Evolutionary conservation across 768 basidiomycete species (phyloP), one percentile per base, ranked within the genome.

Genomic region (Albatrellus ellisii): DNA sequence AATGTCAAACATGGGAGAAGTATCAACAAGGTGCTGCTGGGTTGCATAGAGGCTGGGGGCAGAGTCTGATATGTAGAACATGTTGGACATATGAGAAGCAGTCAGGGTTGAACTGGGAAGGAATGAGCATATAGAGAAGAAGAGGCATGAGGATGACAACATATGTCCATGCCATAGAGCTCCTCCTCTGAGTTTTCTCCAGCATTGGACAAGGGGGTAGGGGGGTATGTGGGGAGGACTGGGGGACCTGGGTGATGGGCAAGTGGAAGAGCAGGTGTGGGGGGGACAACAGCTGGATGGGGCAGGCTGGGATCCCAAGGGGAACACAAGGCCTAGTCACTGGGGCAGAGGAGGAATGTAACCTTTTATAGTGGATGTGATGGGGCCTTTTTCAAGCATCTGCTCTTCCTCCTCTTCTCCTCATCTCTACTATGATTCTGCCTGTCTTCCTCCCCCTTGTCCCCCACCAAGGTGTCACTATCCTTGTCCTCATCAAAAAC

Each of bases 71-170:
- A 94, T 94, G 63, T 99, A 98, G 68, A 99, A 99, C 39, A 72
- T 63, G 48, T 91, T 81, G 28, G 86, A 98, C 89, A 59, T 79
- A 98, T 62, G 80, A 72, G 63, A 99, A 95, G 61, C 92, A 97
- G 33, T 89, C 82, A 41, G 94, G 90, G 65, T 99, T 95, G 58
- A 97, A 99, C 94, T 98, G 33, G 33, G 37, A 4, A 26, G 33
- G 43, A 35, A 21, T 39, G 46, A 39, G 41, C 36, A 44, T 34
- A 32, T 42, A 44, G 46, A 27, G 28, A 46, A 31, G 45, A 39
- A 40, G 26, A 45, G 41, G 39, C 26, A 46, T 27, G 35, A 22
- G 43, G 35, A 34, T 46, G 29, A 29, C n/a, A 25, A 80, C 91
- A 65, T 64, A 97, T 94, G 59, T 98, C 94, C 56, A 98, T 91